Conservation (phyloP, 2,329 filamentous ascomycete genomes). For the Aspergillus hiratsukae region DNA sequence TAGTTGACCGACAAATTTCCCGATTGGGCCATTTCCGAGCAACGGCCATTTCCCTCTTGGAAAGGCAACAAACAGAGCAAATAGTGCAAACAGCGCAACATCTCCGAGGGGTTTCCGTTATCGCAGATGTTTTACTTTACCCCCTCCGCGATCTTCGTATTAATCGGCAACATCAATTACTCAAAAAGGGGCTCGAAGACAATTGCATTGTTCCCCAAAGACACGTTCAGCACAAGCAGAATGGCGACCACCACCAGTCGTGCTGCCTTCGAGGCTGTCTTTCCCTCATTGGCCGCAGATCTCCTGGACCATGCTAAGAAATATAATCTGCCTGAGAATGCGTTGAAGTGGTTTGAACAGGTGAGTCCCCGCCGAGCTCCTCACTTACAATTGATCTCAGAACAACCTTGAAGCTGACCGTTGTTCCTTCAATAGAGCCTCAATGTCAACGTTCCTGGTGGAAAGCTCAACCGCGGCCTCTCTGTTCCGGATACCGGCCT, state of each 20-base stretch:
- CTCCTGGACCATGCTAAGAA: conserved; percentile 71
- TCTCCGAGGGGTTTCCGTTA: conserved; percentile 3
- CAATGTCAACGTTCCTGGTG: conserved; percentile 80
- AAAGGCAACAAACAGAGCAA: conserved; percentile 24
- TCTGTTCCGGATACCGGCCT: conserved; percentile 90
- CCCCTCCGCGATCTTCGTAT: conserved; percentile 2
- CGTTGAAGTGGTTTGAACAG: conserved; percentile 80
- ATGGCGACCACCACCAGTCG: conserved; percentile 69
- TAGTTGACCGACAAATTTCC: conserved; percentile 8
- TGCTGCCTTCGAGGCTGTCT: conserved; percentile 80
- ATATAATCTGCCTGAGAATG: conserved; percentile 78
- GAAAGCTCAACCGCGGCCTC: conserved; percentile 98
- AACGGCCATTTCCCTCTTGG: background rate
- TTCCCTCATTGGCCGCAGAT: conserved; percentile 78
- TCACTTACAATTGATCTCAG: background rate
- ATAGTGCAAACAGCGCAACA: conserved; percentile 18
- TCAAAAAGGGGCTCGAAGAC: background rate
- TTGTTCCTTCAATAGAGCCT: conserved; percentile 57
- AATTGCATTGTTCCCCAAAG: background rate
- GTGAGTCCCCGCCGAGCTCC: conserved; percentile 43
- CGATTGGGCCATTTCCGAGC: conserved; percentile 9
- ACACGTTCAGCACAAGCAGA: conserved; percentile 7
- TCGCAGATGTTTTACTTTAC: background rate
- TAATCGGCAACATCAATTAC: background rate
- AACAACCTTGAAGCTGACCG: conserved; percentile 6